Base-by-base conservation (phyloP, 2,329 filamentous ascomycete species). In the Stagonosporopsis rhizophila region DNA sequence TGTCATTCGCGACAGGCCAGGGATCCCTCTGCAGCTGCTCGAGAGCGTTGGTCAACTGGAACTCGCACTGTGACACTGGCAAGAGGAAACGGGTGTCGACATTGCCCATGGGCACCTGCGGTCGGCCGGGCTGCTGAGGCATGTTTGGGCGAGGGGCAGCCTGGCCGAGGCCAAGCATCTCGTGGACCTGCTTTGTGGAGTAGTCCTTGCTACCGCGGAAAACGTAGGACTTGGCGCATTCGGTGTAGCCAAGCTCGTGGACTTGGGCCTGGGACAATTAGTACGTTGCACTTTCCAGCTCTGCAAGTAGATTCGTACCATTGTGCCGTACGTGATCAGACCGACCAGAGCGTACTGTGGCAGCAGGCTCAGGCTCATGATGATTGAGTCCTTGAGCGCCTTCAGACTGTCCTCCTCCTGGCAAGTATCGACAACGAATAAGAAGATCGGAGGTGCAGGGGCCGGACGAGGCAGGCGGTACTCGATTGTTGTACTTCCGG, bases 181-280 rank as follows among this genome's bases (percentile, higher is more conserved):
- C 95, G 77, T 98, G 94, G n/a, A 99, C 92, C 75, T 98, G 93
- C 80, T 98, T 98, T 50, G 93, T 91, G n/a, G 88, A 85, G 77
- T 99, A 99, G 72, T 99, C 95, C 82, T 98, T 99, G 82, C 88
- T 97, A 35, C 95, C 95, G 53, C 94, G 87, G 84, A 99, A 99
- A 38, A 99, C 95, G 71, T 97, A 99, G 6, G 94, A 97, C 79
- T 98, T 99, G 64, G 95, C 92, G 78, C 95, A 99, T 78, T 98
- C 95, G 52, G 91, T 93, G 75, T 99, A 99, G 52, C 95, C 95
- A 66, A 99, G 91, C 79, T 99, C 95, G 75, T 99, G 95, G 17
- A 99, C 92, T 85, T 97, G 93, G 28, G 92, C 87, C 90, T 92
- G 65, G 2, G 22, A 14, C 8, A 41, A 56, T 74, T 55, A 73